Evolutionary conservation across 2,329 filamentous ascomycete genomes (phyloP).

Genomic region (Stemphylium vesicarium): DNA sequence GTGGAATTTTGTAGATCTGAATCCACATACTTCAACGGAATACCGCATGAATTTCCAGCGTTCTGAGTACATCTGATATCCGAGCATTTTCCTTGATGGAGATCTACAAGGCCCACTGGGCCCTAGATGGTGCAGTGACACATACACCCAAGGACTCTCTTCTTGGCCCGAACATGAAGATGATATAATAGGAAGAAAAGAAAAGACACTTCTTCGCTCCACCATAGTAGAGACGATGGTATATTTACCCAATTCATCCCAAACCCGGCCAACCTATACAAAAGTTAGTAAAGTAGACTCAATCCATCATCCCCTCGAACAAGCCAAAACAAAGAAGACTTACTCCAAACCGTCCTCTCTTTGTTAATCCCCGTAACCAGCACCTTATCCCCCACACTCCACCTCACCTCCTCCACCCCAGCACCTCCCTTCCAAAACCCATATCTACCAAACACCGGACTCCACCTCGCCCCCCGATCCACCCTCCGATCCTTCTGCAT

Average conservation of each 20-base stretch:
- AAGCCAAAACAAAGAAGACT: conserved; percentile 19
- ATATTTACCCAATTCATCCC: not conserved
- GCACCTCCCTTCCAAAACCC: conserved; percentile 37
- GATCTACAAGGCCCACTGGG: no score
- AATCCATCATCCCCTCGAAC: no score
- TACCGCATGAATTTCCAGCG: no score
- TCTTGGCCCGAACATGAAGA: no score
- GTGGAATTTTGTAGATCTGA: not conserved
- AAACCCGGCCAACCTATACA: conserved; percentile 8
- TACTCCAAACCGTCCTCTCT: conserved; percentile 53
- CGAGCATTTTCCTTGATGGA: no score
- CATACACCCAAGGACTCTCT: no score
- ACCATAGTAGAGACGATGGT: no score
- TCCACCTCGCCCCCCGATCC: conserved; percentile 54
- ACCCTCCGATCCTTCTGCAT: conserved; percentile 54
- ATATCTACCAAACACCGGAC: conserved; percentile 58
- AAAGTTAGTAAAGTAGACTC: not conserved
- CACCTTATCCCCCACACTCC: conserved; percentile 54
- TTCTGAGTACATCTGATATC: no score
- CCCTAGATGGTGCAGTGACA: no score
- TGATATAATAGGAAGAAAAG: no score
- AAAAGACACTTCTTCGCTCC: no score
- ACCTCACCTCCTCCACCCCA: conserved; percentile 12
- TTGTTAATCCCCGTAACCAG: conserved; percentile 49
- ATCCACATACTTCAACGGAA: no score